Conservation (phyloP, 345 rosid genomes). For the Hevea brasiliensis region DNA sequence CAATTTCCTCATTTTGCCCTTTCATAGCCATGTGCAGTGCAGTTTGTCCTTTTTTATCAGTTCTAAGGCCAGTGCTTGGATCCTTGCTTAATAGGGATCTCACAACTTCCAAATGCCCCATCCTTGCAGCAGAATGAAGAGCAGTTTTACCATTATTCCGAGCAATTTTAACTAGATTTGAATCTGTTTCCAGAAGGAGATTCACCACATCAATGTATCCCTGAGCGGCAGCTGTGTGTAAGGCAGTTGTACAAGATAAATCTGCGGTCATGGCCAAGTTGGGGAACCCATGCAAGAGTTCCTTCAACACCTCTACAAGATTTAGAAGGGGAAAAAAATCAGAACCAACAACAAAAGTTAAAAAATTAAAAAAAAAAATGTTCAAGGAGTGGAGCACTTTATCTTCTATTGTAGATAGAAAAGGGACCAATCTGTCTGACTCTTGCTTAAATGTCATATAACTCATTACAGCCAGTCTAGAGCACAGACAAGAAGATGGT, state of each 20-base stretch:
- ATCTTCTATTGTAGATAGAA: not conserved
- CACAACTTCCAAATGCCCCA: slow-evolving; percentile 93
- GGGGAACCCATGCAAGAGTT: slow-evolving; percentile 65
- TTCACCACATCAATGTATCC: slow-evolving; percentile 87
- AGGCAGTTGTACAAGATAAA: slow-evolving; percentile 78
- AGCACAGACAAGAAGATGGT: not conserved
- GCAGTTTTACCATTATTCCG: slow-evolving; percentile 94
- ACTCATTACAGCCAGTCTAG: not conserved
- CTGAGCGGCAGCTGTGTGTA: slow-evolving; percentile 95
- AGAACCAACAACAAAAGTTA: slow-evolving; percentile 1
- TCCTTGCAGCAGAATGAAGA: slow-evolving; percentile 95
- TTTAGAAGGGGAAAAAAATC: not conserved
- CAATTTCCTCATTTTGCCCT: slow-evolving; percentile 84
- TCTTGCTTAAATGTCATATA: not conserved
- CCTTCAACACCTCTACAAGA: slow-evolving; percentile 80
- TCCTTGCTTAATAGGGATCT: slow-evolving; percentile 74
- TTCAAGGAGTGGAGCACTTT: not conserved
- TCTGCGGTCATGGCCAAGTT: slow-evolving; percentile 96
- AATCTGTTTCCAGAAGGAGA: slow-evolving; percentile 87
- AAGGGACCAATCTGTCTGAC: not conserved
- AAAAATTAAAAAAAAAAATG: not conserved
- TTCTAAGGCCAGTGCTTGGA: slow-evolving; percentile 73
- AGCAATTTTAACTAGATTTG: slow-evolving; percentile 82
- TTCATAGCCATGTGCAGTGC: slow-evolving; percentile 98
- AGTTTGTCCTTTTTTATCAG: slow-evolving; percentile 90